Evolutionary conservation across 2,329 filamentous ascomycete species (phyloP).

Genomic region (Penicillium oxalicum): DNA sequence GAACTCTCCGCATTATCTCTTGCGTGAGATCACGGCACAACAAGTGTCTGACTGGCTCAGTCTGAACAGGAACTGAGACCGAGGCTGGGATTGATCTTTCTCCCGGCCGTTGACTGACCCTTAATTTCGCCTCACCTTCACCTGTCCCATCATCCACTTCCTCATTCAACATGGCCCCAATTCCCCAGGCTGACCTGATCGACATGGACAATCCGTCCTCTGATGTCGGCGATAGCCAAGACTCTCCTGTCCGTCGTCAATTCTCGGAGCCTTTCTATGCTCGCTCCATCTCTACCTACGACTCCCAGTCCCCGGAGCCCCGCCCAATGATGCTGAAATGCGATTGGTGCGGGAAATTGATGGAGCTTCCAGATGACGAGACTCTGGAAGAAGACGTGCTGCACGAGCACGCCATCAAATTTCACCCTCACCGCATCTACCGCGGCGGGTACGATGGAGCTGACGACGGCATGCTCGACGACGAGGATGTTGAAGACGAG

Average conservation of each 20-base stretch:
- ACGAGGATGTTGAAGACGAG: conserved; percentile 5
- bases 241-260: conserved; percentile 34
- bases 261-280: conserved; percentile 35
- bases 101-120: conserved; percentile 3
- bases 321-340: conserved; percentile 27
- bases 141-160: neutral
- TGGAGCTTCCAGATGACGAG: conserved; percentile 24
- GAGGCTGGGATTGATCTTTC: conserved; percentile 1
- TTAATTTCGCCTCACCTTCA: neutral
- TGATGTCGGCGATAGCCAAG: conserved; percentile 32
- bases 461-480: conserved; percentile 18
- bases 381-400: conserved; percentile 24
- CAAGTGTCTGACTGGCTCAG: neutral
- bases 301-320: conserved; percentile 31
- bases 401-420: conserved; percentile 29
- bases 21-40: conserved; percentile 7
- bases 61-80: neutral
- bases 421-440: conserved; percentile 33
- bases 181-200: conserved; percentile 28
- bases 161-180: conserved; percentile 26
- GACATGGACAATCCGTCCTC: conserved; percentile 34
- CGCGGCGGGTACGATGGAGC: conserved; percentile 19
- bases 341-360: conserved; percentile 32
- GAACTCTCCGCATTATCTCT: conserved; percentile 11
- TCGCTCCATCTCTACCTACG: conserved; percentile 31